Evolutionary conservation across 177 flowering plant species (phyloP).

Genomic region (Vitis hybrid): DNA sequence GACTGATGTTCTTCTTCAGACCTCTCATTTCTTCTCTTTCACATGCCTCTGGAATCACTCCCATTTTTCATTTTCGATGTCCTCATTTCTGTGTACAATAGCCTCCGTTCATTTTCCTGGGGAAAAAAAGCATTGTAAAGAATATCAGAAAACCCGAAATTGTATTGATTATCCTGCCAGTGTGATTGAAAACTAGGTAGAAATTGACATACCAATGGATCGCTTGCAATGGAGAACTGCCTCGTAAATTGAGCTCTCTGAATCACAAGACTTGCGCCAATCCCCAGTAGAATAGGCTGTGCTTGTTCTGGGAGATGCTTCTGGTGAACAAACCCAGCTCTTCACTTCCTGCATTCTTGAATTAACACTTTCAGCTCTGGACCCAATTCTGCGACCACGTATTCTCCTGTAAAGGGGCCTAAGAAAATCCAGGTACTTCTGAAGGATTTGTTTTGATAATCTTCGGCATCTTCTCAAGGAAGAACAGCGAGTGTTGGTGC

Average conservation of each 20-base stretch:
- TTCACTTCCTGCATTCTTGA: conserved; percentile 14
- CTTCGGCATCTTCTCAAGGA: conserved; percentile 39
- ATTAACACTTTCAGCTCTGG: conserved; percentile 16
- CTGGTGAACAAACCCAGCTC: conserved; percentile 26
- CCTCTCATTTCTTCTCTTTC: conserved; percentile 16
- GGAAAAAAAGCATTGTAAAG: neutral
- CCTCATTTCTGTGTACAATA: conserved; percentile 2
- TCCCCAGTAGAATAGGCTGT: conserved; percentile 39
- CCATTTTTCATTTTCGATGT: neutral
- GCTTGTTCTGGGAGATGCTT: conserved; percentile 46
- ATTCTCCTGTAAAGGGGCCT: conserved; percentile 34
- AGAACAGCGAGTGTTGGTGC: conserved; percentile 15
- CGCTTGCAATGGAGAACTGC: conserved; percentile 72
- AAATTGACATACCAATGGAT: conserved; percentile 40
- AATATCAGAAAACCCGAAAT: neutral
- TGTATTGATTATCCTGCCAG: neutral
- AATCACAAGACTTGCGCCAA: conserved; percentile 59
- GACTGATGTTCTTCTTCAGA: conserved; percentile 16
- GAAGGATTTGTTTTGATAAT: conserved; percentile 34
- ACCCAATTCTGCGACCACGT: conserved; percentile 17
- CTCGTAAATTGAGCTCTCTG: conserved; percentile 64
- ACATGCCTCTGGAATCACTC: conserved; percentile 4
- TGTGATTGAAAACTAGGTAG: neutral
- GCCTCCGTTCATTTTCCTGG: conserved; percentile 30
- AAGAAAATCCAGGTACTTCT: conserved; percentile 46